These are phyloP conservation scores for Yamadazyma endophytica DNA, from an alignment of 805 yeast species.

Conservation along the genomic window DNA sequence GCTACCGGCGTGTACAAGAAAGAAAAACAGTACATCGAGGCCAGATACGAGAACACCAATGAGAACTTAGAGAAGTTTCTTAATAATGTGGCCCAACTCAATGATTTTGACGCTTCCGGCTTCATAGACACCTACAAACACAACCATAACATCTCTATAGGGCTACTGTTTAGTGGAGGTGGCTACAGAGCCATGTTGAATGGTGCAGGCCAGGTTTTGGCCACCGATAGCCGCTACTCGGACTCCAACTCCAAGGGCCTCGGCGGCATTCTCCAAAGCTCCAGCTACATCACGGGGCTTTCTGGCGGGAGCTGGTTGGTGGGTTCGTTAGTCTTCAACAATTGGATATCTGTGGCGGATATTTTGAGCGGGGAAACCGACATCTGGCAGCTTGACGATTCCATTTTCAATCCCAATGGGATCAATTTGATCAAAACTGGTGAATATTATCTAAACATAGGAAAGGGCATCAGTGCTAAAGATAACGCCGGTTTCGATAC, in stretches of 20 bases:
- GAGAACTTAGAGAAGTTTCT: slow-evolving; percentile 24
- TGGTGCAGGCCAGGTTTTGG: slow-evolving; percentile 41
- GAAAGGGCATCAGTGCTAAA: slow-evolving; percentile 16
- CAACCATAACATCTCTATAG: slow-evolving; percentile 22
- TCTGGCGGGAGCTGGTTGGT: slow-evolving; percentile 42
- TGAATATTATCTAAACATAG: slow-evolving; percentile 42
- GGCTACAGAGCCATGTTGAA: slow-evolving; percentile 37
- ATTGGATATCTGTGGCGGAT: slow-evolving; percentile 31
- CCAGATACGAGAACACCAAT: slow-evolving; percentile 26
- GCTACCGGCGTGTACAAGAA: slow-evolving; percentile 19
- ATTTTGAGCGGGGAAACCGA: slow-evolving; percentile 19
- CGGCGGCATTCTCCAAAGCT: slow-evolving; percentile 38
- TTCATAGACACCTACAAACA: slow-evolving; percentile 20
- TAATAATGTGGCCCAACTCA: slow-evolving; percentile 22
- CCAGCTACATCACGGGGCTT: slow-evolving; percentile 36
- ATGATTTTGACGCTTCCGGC: slow-evolving; percentile 27
- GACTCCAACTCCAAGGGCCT: slow-evolving; percentile 25
- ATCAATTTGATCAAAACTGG: slow-evolving; percentile 48
- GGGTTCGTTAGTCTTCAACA: slow-evolving; percentile 31
- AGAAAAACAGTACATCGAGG: slow-evolving; percentile 23
- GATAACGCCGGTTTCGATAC: slow-evolving; percentile 29
- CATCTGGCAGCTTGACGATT: slow-evolving; percentile 67
- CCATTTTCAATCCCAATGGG: slow-evolving; percentile 64
- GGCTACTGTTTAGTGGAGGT: slow-evolving; percentile 24
- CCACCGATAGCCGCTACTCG: slow-evolving; percentile 31